phyloP scores from a whole-genome alignment of 2,329 filamentous ascomycete species.

The Westerdykella ornata region DNA sequence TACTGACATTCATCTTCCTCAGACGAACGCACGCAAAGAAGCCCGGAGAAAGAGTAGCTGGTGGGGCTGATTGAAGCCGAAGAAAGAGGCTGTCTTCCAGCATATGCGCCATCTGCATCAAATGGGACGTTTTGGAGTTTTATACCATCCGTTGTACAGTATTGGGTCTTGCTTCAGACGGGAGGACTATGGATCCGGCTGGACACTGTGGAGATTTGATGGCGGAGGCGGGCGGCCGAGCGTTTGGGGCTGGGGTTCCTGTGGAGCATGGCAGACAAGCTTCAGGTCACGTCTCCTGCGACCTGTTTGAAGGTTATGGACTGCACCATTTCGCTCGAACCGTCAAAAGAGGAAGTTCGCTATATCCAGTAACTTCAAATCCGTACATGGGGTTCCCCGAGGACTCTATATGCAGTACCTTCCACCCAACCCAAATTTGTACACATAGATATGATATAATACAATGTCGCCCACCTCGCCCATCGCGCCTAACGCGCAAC shows the following conservation, averaged over 20 bases:
- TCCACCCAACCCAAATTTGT: neutral
- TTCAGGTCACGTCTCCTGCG: too few species aligned
- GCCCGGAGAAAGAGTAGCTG: constrained; percentile 15
- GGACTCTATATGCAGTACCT: neutral
- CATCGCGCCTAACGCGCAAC: neutral
- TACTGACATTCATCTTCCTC: constrained; percentile 7
- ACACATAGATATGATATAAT: neutral
- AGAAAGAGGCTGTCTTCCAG: neutral
- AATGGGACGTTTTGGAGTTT: neutral
- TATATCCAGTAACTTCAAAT: too few species aligned
- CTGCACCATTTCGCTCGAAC: too few species aligned
- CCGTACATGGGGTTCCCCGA: too few species aligned
- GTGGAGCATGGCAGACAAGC: too few species aligned
- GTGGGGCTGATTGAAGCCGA: constrained; percentile 7
- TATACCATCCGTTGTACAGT: neutral
- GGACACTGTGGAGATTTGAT: too few species aligned
- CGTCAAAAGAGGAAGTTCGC: too few species aligned
- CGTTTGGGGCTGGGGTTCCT: too few species aligned
- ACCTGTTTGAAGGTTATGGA: too few species aligned
- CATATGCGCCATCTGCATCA: constrained; percentile 9
- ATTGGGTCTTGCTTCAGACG: too few species aligned
- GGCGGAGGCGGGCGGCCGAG: too few species aligned
- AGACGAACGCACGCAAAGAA: constrained; percentile 19
- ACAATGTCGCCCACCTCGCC: neutral
- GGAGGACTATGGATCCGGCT: too few species aligned